A percentile compares a stretch with the other conserved stretches of the same genome.
Evolutionary conservation across 345 rosid genomes (phyloP).

Genomic region (Moricandia moricandioides): DNA sequence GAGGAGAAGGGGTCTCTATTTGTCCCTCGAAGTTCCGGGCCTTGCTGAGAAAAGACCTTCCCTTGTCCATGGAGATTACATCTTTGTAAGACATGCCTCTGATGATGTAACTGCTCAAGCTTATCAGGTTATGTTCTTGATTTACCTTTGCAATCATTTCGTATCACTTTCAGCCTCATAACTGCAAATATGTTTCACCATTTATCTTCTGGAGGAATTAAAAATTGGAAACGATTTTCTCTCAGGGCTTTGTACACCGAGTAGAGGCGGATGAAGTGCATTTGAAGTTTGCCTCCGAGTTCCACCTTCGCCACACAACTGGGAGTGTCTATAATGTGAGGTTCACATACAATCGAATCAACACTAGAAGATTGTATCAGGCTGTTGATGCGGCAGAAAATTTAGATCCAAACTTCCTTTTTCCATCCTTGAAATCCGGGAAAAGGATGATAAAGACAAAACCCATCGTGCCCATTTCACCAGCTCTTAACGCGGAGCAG

Average conservation of each 20-base stretch:
- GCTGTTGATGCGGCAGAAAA: conserved; percentile 62
- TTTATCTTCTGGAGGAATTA: background rate
- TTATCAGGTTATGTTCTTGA: conserved; percentile 49
- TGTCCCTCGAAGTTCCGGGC: conserved; percentile 76
- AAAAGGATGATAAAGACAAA: conserved; percentile 52
- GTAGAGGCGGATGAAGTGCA: conserved; percentile 87
- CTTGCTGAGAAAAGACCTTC: conserved; percentile 95
- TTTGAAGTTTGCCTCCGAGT: conserved; percentile 57
- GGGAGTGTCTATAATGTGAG: conserved; percentile 61
- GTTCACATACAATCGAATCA: conserved; percentile 68
- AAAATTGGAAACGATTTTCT: background rate
- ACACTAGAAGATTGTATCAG: conserved; percentile 70
- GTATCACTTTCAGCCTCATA: background rate
- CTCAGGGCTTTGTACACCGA: conserved; percentile 74
- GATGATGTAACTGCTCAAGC: conserved; percentile 33
- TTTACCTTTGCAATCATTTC: background rate
- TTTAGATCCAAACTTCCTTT: conserved; percentile 51
- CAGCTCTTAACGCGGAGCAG: conserved; percentile 78
- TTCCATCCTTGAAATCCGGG: conserved; percentile 51
- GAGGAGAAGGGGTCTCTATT: conserved; percentile 52
- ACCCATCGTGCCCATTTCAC: conserved; percentile 54
- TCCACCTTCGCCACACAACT: conserved; percentile 48
- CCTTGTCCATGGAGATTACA: conserved; percentile 71
- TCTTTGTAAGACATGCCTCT: conserved; percentile 51
- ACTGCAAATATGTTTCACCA: conserved; percentile 6